Evolutionary conservation across 305 asterid genomes (phyloP), one percentile per base, ranked within the genome.

Genomic region (Fraxinus nigra): DNA sequence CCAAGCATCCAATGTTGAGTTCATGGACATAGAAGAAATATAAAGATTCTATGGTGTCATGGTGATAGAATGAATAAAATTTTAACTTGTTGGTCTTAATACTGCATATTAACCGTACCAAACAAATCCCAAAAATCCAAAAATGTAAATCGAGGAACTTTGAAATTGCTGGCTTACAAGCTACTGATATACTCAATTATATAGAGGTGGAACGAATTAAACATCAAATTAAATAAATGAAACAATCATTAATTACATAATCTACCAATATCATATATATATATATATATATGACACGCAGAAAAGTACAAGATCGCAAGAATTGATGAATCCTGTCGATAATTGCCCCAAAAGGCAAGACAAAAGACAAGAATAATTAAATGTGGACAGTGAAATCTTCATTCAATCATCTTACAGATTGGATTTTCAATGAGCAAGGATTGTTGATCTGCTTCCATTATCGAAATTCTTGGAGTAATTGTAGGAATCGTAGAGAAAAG

Each of bases 401-500:
- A 54, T 9, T 32, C 13, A 28, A 46, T 22, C n/a, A 75, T 38
- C 46, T 9, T 7, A 24, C 16, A 16, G 2, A 40, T 48, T 59
- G 38, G 70, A 80, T 34, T 16, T 67, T 67, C 74, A 67, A 67
- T 28, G 37, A 59, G 13, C 46, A 70, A n/a, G 69, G 26, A 70
- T 51, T 5, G 56, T 40, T 4, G 10, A 48, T 48, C 85, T 78
- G 79, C 85, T 85, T 73, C 87, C 80, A 26, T 75, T 40, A 77
- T 90, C 89, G 83, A 90, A 90, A 79, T 87, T 89, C 51, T 87
- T 89, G 69, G 86, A 69, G 83, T 90, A 90, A 43, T 78, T 79
- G 85, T 75, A 77, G 77, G 91, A 87, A 65, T 87, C 88, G 78
- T 88, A 86, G 35, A 90, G 91, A 82, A 84, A 85, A 59, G 95